Base-by-base conservation (phyloP, 331 rosid species). In the Quercus phellos region DNA sequence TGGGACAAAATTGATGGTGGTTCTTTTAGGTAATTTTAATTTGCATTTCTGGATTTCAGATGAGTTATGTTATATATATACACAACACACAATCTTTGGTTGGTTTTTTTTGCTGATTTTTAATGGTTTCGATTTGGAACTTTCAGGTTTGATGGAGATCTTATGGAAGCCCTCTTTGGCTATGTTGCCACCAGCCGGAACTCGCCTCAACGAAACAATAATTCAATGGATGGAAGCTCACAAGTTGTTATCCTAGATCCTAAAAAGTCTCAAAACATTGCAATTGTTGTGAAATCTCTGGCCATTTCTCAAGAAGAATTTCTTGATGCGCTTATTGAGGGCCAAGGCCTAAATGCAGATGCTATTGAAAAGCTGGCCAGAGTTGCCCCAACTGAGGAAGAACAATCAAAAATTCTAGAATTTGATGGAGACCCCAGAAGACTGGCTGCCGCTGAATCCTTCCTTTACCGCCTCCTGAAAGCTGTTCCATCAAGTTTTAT, bases 91-190 rank as follows among this genome's bases (percentile, higher is more conserved):
- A 8, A 38, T 74, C 29, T 19, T 30, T 70, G 4, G 16, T 68
- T 55, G 51, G 19, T 46, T 68, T 51, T 24, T 60, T 55, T 60
- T 5, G 22, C 32, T 43, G 64, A 76, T 61, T 43, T 19, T 66
- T 16, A 51, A 76, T 66, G 9, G 58, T 69, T 67, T 77, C 59
- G 27, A 46, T 68, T 80, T 30, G 27, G 16, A 77, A 43, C 13
- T 6, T 81, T 61, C 88, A 95, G 99, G 78, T 90, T 90, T 82
- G 94, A 94, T 84, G 90, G 90, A 18, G 94, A 93, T 79, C 88
- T 92, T 35, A 91, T 92, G 98, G 99, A 95, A 84, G 94, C 96
- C 67, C 97, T 95, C 26, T 95, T 95, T 8, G 97, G 98, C 34
- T 76, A 55, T 7, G 92, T 85, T 4, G 92, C 94, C 24, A 72